Base-by-base conservation (phyloP, 306 rosid species). In the Prunus mongolica region DNA sequence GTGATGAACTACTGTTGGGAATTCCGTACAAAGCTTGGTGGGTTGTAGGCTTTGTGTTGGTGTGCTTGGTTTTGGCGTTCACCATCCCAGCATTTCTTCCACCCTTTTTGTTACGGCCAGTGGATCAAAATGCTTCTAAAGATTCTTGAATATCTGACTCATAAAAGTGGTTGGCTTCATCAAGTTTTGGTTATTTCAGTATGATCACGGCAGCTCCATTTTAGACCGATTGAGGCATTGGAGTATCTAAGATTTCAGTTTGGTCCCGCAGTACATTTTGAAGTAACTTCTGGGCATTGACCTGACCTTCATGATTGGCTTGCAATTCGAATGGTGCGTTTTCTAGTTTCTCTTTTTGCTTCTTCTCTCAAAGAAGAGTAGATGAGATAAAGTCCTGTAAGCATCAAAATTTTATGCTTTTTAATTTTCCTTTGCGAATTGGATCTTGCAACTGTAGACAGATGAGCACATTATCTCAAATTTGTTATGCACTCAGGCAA, bases 11-110 rank as follows among this genome's bases (percentile, higher is more conserved):
- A 49, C 66, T 90, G 52, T 49, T 91, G 70, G 97, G 97, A 77
- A 82, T 94, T 80, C 96, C 97, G 65, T 78, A 86, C 75, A 81
- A 86, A 82, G 95, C 87, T 80, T 94, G 98, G 97, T 86, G 96
- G 88, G 91, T 90, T 30, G 92, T 74, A 67, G 76, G 79, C 32
- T 80, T 91, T 84, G 98, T 81, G 27, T 32, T 91, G 14, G 68
- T 91, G 44, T 85, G 96, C 80, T 79, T 94, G 20, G 87, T 84
- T 78, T 55, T 86, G 83, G 91, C 94, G 51, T 82, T 91, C 80
- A 30, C 82, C 41, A 24, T 90, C 50, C 91, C 91, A 6, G 87
- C 84, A n/a, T 82, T 81, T 71, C 88, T 89, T 72, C 91, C 96
- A 1, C 55, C 88, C 7, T 81, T 83, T 84, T 75, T 94, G 82